Evolutionary conservation across 2,329 filamentous ascomycete species (phyloP).

Genomic region (Cercospora berteroae): DNA sequence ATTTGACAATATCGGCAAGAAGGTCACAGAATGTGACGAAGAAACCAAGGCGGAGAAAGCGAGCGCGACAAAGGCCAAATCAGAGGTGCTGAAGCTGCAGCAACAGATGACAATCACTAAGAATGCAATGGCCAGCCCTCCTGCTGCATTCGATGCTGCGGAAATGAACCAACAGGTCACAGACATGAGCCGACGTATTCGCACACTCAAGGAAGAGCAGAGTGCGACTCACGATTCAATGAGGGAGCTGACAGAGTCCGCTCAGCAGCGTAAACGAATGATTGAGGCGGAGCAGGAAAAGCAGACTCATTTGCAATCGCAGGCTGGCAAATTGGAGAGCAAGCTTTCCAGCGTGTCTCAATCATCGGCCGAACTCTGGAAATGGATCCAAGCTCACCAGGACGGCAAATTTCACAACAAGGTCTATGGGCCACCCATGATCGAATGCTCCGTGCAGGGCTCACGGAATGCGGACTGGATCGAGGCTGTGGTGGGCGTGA

Average conservation of each 20-base stretch:
- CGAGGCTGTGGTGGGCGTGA: constrained; percentile 56
- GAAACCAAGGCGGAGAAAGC: constrained; percentile 43
- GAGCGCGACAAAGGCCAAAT: constrained; percentile 42
- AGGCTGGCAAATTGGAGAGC: constrained; percentile 69
- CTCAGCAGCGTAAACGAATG: constrained; percentile 39
- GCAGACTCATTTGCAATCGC: constrained; percentile 64
- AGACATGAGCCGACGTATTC: constrained; percentile 51
- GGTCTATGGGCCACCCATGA: constrained; percentile 76
- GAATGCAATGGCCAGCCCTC: constrained; percentile 60
- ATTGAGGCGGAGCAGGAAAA: constrained; percentile 49
- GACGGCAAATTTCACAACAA: constrained; percentile 70
- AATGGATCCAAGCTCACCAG: constrained; percentile 66
- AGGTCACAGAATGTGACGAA: constrained; percentile 37
- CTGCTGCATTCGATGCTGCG: constrained; percentile 65
- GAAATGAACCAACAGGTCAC: constrained; percentile 71
- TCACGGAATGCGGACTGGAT: constrained; percentile 61
- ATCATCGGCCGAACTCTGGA: constrained; percentile 70
- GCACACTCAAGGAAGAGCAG: constrained; percentile 49
- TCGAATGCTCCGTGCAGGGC: constrained; percentile 77
- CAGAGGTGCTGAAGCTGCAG: constrained; percentile 33
- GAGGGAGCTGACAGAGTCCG: constrained; percentile 31
- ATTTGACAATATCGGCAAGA: constrained; percentile 40
- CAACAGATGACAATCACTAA: constrained; percentile 62
- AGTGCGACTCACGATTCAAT: constrained; percentile 43
- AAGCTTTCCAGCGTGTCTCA: constrained; percentile 60